A percentile compares a stretch with the other conserved stretches of the same genome.
phyloP scores from a whole-genome alignment of 208 protist genomes.

The Trypanosoma vivax region DNA sequence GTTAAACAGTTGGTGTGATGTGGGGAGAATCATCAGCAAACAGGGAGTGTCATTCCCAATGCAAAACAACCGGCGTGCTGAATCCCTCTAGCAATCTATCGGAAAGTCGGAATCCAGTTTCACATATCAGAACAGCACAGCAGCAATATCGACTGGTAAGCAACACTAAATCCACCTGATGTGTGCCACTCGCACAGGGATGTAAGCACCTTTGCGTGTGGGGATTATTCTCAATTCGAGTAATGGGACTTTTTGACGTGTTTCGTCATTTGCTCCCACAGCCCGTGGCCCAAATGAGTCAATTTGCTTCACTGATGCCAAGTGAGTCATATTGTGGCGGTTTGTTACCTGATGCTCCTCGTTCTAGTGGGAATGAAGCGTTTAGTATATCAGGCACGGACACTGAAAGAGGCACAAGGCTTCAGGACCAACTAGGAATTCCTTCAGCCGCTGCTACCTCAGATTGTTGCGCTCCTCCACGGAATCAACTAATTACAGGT shows the following conservation, averaged over 20 bases:
- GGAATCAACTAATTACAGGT: too few relatives aligned
- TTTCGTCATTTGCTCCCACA: conserved; percentile 1
- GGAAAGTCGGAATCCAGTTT: conserved; percentile 2
- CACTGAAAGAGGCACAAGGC: background rate
- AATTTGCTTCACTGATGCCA: conserved; percentile 11
- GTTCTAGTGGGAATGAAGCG: background rate
- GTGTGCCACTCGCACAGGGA: too few relatives aligned
- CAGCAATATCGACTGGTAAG: background rate
- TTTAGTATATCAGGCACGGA: background rate
- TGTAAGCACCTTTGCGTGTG: too few relatives aligned
- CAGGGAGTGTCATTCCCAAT: background rate
- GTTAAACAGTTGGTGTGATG: background rate
- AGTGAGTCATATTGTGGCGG: conserved; percentile 15
- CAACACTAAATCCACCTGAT: background rate
- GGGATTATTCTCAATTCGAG: too few relatives aligned
- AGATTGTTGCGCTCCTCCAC: too few relatives aligned
- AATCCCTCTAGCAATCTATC: conserved; percentile 16
- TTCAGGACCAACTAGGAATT: too few relatives aligned
- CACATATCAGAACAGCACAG: background rate
- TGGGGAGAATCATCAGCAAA: conserved; percentile 11
- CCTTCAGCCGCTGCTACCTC: too few relatives aligned
- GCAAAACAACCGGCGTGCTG: conserved; percentile 1
- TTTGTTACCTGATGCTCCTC: conserved; percentile 1
- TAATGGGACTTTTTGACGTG: conserved; percentile 10
- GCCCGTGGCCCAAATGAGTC: background rate